Conservation (phyloP, 805 yeast species). For the Yamadazyma insecticola region DNA sequence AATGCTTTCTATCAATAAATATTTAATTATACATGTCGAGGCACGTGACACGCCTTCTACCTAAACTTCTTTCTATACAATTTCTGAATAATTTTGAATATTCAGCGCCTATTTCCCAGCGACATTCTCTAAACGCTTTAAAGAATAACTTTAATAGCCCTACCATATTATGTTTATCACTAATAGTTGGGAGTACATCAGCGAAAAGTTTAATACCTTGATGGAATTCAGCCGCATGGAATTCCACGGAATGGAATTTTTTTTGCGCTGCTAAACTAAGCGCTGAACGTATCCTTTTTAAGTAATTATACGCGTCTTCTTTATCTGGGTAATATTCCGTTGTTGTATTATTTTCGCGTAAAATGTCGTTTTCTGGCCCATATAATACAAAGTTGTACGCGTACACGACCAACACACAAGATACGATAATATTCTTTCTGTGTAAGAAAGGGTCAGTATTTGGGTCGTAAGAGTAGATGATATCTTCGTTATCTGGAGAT, state of each 20-base stretch:
- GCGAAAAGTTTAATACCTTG: constrained; percentile 39
- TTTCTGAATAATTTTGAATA: constrained; percentile 48
- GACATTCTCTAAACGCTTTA: constrained; percentile 26
- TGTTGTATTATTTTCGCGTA: constrained; percentile 14
- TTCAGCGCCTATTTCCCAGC: constrained; percentile 58
- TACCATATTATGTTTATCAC: constrained; percentile 44
- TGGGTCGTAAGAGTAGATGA: constrained; percentile 43
- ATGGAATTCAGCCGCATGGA: constrained; percentile 39
- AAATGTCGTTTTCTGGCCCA: constrained; percentile 42
- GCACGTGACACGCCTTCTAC: constrained; percentile 42
- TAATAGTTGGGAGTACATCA: constrained; percentile 31
- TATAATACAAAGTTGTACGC: constrained; percentile 43
- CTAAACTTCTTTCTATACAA: constrained; percentile 52
- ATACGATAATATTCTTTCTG: constrained; percentile 38
- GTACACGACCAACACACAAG: constrained; percentile 46
- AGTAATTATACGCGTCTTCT: constrained; percentile 43
- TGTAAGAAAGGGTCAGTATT: constrained; percentile 44
- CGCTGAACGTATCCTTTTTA: constrained; percentile 47
- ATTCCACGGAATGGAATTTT: no score
- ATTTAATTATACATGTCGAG: constrained; percentile 53
- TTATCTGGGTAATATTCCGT: constrained; percentile 14
- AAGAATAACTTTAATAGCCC: constrained; percentile 51
- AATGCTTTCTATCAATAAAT: constrained; percentile 25
- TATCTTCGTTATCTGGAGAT: constrained; percentile 46
- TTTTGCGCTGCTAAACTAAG: no score